Evolutionary conservation across 345 rosid species (phyloP).

Genomic region (Nephelium lappaceum): DNA sequence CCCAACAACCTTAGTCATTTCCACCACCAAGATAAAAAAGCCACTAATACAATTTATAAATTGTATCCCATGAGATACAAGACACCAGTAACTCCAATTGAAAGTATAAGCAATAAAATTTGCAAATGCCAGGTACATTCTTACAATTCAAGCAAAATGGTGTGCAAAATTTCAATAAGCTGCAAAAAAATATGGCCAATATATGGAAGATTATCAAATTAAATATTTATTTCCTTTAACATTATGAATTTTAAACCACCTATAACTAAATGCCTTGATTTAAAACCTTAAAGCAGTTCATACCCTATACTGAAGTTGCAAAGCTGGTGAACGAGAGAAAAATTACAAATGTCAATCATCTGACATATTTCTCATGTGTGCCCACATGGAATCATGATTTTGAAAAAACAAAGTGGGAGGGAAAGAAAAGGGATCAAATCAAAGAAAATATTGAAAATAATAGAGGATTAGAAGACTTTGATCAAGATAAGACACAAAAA

Average conservation of each 20-base stretch:
- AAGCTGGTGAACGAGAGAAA: background rate
- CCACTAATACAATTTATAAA: background rate
- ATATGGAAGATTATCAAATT: background rate
- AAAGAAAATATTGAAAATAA: background rate
- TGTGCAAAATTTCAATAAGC: background rate
- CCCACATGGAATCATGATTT: background rate
- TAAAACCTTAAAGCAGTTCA: background rate
- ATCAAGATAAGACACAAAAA: background rate
- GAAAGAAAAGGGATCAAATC: background rate
- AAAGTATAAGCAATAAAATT: background rate
- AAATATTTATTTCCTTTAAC: background rate
- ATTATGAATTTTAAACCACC: background rate
- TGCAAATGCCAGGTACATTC: background rate
- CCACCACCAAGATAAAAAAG: background rate
- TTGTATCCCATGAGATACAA: background rate
- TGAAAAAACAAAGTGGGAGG: background rate
- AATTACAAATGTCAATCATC: background rate
- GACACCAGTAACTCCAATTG: background rate
- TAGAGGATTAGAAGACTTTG: background rate
- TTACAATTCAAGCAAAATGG: background rate
- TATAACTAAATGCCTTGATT: background rate
- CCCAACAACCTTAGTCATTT: background rate
- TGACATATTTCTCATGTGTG: background rate
- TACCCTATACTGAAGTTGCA: background rate
- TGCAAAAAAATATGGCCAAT: background rate